Evolutionary conservation across 371 early-diverging fungal genomes (phyloP).

Genomic region (Syncephalastrum sp.): DNA sequence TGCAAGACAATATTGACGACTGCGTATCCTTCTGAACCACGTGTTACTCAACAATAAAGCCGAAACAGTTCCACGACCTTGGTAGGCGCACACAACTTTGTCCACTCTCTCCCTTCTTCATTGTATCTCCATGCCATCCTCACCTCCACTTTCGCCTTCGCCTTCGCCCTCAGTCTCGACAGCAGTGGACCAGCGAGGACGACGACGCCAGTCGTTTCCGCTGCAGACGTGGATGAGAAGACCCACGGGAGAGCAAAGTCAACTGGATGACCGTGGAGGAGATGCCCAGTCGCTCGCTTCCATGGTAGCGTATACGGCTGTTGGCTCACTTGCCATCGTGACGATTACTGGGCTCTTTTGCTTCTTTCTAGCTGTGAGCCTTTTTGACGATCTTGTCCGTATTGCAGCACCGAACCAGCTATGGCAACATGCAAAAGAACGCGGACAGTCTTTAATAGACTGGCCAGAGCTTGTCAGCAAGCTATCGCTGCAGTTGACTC

Average conservation of each 20-base stretch:
- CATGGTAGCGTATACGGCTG: constrained; percentile 11
- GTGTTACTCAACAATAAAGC: too few species aligned
- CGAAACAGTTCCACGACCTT: too few species aligned
- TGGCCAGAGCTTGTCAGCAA: constrained; percentile 22
- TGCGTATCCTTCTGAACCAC: too few species aligned
- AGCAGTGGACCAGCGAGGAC: too few species aligned
- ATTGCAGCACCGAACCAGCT: constrained; percentile 22
- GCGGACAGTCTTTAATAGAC: constrained; percentile 8
- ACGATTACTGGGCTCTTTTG: constrained; percentile 17
- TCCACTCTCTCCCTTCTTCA: too few species aligned
- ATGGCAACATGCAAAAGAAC: constrained; percentile 11
- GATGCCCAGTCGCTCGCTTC: constrained; percentile 3
- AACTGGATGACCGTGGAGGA: background rate
- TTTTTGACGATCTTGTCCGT: constrained; percentile 30
- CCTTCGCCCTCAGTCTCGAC: background rate
- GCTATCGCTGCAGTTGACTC: constrained; percentile 27
- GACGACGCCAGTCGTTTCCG: too few species aligned
- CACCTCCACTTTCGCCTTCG: too few species aligned
- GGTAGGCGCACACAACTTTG: too few species aligned
- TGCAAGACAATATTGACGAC: too few species aligned
- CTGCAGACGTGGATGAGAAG: too few species aligned
- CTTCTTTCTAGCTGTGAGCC: constrained; percentile 25
- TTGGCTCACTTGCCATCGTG: constrained; percentile 5
- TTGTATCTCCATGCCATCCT: too few species aligned
- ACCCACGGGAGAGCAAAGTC: too few species aligned